Base-by-base conservation (phyloP, 2,329 filamentous ascomycete species). In the Ceratocystis variospora region DNA sequence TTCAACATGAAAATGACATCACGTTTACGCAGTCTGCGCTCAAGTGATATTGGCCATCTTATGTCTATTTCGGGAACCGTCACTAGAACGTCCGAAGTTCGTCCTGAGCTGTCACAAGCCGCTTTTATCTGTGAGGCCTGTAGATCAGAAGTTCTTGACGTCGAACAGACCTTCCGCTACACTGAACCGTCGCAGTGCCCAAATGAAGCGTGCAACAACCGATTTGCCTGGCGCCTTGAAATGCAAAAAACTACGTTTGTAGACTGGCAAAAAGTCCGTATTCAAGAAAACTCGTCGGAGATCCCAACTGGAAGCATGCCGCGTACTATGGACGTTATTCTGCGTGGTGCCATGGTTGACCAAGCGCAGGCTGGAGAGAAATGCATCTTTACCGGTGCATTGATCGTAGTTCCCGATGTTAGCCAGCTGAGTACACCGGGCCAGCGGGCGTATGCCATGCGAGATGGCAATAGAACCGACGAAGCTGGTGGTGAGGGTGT, bases 271-370 rank as follows among this genome's bases (percentile, higher is more conserved):
- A 97, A 97, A 75, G 91, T 97, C 28, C 89, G 95, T 69, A 90
- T 97, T 69, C 94, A 99, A 76, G 94, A 99, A 76, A 99, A 97
- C 78, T 96, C 91, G 71, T 93, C 93, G 3, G 94, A 99, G 74
- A 99, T 99, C 46, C 94, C 94, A 0, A 99, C 94, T 0, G 94
- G 94, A 65, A 96, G 92, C 77, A 99, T 99, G 94, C 94, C 94
- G 28, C 84, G 94, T 68, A 99, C 94, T 2, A 94, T 99, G 84
- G 94, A 99, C 72, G 88, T 99, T 53, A 96, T 99, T 70, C 77
- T 99, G 44, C 87, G 94, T 68, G 94, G 94, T 72, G 94, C 99
- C 75, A 96, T 99, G 79, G 94, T 99, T 31, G 94, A 99, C 72
- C 86, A 94, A 63, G 92, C 93, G 64, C 97, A 97, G 79, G 94